Evolutionary conservation across 345 rosid species (phyloP), one percentile per base, ranked within the genome.

Genomic region (Orychophragmus violaceus): DNA sequence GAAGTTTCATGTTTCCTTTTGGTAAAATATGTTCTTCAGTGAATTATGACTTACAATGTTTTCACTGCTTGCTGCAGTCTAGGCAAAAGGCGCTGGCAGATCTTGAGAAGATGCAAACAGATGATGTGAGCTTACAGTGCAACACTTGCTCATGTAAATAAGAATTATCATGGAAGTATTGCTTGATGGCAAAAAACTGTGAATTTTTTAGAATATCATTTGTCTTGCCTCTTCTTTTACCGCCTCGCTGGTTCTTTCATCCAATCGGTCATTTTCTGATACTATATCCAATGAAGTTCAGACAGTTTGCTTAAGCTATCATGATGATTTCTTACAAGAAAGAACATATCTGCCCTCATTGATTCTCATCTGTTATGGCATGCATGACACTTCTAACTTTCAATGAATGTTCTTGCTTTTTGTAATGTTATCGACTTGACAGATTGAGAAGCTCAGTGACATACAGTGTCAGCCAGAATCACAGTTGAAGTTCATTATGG

Each of bases 381-480:
- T 5, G 28, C 56, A 23, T 50, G 48, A 23, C 39, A 23, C 39
- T 16, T 59, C 12, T 59, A 51, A 51, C 12, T 53, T 52, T 35
- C 10, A 0, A 25, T 39, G 59, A 21, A 53, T 25, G 35, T 35
- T 61, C 27, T 53, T 50, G 29, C 60, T 39, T n/a, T 14, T 27
- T 21, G 16, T 22, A n/a, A 17, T 52, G 23, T 32, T 0, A 37
- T 57, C 18, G 23, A 6, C 59, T 53, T 52, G 59, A 29, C 73
- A 87, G 97, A 85, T 90, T 69, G 95, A 80, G 80, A 87, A 81
- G 82, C 86, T 90, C 9, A 90, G 97, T 36, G 91, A 90, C 76
- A 68, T 83, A 75, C 89, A 90, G 44, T 81, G 91, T 79, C 89
- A 84, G 56, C 88, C 97, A 23, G 88, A 87, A 72, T 84, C 97